Conservation (phyloP, 306 rosid species). For the Pterocarpus macrocarpus region DNA sequence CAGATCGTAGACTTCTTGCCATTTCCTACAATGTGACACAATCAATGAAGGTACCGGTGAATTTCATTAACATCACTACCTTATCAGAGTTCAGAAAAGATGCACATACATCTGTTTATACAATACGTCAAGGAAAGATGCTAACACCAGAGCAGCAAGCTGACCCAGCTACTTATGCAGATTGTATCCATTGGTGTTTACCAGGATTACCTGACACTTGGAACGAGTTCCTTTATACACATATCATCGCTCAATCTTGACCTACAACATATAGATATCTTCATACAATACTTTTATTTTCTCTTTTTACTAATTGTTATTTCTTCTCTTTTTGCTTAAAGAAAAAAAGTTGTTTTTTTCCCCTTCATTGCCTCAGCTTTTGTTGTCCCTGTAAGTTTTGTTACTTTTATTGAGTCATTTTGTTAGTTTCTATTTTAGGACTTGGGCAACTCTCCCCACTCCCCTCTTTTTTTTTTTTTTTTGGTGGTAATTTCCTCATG, state of each 20-base stretch:
- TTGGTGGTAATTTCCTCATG: not conserved
- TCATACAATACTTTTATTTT: slow-evolving; percentile 17
- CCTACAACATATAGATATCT: slow-evolving; percentile 40
- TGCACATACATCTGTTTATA: slow-evolving; percentile 91
- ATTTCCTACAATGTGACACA: slow-evolving; percentile 65
- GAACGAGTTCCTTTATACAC: slow-evolving; percentile 90
- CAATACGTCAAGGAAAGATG: slow-evolving; percentile 96
- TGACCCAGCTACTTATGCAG: slow-evolving; percentile 88
- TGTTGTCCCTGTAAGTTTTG: slow-evolving; percentile 41
- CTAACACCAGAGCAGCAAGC: slow-evolving; percentile 87
- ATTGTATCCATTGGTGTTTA: slow-evolving; percentile 97
- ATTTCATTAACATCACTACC: slow-evolving; percentile 80
- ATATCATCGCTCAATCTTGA: slow-evolving; percentile 83
- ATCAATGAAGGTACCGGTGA: slow-evolving; percentile 77
- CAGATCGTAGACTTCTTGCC: slow-evolving; percentile 79
- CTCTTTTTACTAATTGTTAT: slow-evolving; percentile 45
- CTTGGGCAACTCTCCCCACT: slow-evolving; percentile 8
- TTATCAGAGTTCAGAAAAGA: slow-evolving; percentile 87
- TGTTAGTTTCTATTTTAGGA: slow-evolving; percentile 51
- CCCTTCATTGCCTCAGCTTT: slow-evolving; percentile 43
- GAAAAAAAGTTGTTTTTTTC: slow-evolving; percentile 12
- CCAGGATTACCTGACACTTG: slow-evolving; percentile 97
- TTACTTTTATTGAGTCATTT: slow-evolving; percentile 48
- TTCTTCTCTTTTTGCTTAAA: slow-evolving; percentile 27
- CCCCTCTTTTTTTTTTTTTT: not conserved